phyloP scores from a whole-genome alignment of 768 basidiomycete genomes.

The Tricholomella constricta region DNA sequence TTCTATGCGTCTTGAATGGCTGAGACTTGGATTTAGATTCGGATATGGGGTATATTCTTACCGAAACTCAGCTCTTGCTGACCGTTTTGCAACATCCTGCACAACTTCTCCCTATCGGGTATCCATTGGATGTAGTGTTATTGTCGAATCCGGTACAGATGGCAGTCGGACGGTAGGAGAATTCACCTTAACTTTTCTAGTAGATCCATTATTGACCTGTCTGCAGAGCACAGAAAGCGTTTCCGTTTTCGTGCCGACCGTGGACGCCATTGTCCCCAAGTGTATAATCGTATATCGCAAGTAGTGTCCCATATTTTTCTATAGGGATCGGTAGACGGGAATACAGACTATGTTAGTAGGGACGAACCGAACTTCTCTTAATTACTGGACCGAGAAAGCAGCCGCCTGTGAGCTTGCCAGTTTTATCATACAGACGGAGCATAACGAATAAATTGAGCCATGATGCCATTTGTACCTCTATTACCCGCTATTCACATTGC shows the following conservation, averaged over 20 bases:
- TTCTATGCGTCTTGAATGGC: not conserved
- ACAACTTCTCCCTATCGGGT: conserved; percentile 67
- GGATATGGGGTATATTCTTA: conserved; percentile 68
- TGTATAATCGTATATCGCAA: conserved; percentile 62
- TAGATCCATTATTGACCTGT: conserved; percentile 17
- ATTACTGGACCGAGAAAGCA: too few species aligned
- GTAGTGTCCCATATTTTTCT: too few species aligned
- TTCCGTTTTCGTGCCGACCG: conserved; percentile 51
- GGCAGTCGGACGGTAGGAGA: conserved; percentile 15
- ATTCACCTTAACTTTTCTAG: not conserved
- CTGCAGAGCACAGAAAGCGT: conserved; percentile 47
- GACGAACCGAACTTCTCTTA: too few species aligned
- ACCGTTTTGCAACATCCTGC: conserved; percentile 63
- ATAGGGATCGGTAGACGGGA: too few species aligned
- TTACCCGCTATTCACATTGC: too few species aligned
- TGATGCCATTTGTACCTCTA: too few species aligned
- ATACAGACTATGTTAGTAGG: too few species aligned
- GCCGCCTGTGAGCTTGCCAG: too few species aligned
- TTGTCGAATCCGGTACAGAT: conserved; percentile 39
- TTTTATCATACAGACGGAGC: too few species aligned
- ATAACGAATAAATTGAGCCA: too few species aligned
- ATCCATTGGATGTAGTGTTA: conserved; percentile 60
- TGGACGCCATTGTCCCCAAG: conserved; percentile 59
- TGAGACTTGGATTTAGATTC: conserved; percentile 40
- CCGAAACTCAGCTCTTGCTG: conserved; percentile 57